Conservation (phyloP, 2,329 filamentous ascomycete genomes). For the Cordyceps fumosorosea region DNA sequence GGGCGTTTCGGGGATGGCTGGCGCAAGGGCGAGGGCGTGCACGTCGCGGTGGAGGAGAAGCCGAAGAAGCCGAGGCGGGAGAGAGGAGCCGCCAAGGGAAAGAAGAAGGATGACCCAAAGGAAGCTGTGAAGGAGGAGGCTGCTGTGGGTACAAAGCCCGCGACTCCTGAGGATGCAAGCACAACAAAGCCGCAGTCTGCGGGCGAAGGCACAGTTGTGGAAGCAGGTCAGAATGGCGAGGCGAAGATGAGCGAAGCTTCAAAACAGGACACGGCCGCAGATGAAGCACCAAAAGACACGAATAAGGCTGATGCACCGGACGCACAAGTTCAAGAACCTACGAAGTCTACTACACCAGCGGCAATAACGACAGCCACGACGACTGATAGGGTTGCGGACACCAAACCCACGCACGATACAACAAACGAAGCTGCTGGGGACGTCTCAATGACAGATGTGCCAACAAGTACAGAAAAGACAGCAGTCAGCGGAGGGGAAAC, state of each 20-base stretch:
- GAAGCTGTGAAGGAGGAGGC: conserved; percentile 13
- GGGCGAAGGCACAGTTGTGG: neutral
- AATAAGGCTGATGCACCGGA: neutral
- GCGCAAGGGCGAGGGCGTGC: conserved; percentile 62
- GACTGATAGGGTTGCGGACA: neutral
- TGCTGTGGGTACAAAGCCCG: conserved; percentile 7
- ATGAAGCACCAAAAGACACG: neutral
- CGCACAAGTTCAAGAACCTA: neutral
- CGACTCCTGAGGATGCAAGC: neutral
- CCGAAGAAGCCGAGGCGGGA: conserved; percentile 51
- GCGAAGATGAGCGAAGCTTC: neutral
- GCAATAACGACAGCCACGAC: neutral
- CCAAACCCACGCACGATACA: neutral
- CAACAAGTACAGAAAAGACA: neutral
- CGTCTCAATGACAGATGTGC: neutral
- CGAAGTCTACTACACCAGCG: neutral
- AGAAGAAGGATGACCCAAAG: conserved; percentile 23
- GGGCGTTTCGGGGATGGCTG: conserved; percentile 74
- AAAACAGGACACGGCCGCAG: neutral
- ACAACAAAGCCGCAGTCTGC: neutral
- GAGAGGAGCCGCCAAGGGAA: conserved; percentile 28
- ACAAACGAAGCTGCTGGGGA: neutral
- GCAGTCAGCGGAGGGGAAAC: neutral
- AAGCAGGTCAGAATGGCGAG: neutral
- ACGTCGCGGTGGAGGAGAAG: conserved; percentile 56